Conservation (phyloP, 768 basidiomycete genomes). For the Suillus paluster region DNA sequence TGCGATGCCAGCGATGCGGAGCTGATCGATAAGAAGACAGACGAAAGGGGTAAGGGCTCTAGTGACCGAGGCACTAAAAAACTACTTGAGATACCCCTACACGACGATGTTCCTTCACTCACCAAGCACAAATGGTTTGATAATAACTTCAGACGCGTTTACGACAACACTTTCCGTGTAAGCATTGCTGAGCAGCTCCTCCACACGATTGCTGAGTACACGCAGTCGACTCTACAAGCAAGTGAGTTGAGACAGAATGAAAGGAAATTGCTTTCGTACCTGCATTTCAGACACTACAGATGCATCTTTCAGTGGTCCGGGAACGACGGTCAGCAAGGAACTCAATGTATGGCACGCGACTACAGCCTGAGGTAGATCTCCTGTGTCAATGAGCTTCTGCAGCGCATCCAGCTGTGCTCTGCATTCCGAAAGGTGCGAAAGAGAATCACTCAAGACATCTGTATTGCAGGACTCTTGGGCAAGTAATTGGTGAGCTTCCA, state of each 20-base stretch:
- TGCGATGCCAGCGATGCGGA: constrained; percentile 55
- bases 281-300: constrained; percentile 58
- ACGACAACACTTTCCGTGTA: constrained; percentile 63
- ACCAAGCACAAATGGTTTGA: constrained; percentile 57
- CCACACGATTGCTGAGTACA: constrained; percentile 57
- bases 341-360: constrained; percentile 47
- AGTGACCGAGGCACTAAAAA: constrained; percentile 60
- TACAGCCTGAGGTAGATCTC: constrained; percentile 69
- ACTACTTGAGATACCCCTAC: constrained; percentile 1
- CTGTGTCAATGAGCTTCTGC: constrained; percentile 51
- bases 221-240: constrained; percentile 55
- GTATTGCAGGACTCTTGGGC: constrained; percentile 67
- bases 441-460: constrained; percentile 49
- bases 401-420: constrained; percentile 50
- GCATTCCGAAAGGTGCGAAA: constrained; percentile 61
- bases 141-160: constrained; percentile 50
- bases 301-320: constrained; percentile 54
- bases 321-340: constrained; percentile 48
- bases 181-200: constrained; percentile 75
- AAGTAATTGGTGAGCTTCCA: constrained; percentile 64
- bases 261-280: constrained; percentile 42
- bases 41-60: constrained; percentile 52
- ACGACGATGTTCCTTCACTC: constrained; percentile 36
- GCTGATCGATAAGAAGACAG: constrained; percentile 64
- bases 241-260: constrained; percentile 7